Evolutionary conservation across 129 eudicot species (phyloP), one percentile per base, ranked within the genome.

Genomic region (Centella asiatica): DNA sequence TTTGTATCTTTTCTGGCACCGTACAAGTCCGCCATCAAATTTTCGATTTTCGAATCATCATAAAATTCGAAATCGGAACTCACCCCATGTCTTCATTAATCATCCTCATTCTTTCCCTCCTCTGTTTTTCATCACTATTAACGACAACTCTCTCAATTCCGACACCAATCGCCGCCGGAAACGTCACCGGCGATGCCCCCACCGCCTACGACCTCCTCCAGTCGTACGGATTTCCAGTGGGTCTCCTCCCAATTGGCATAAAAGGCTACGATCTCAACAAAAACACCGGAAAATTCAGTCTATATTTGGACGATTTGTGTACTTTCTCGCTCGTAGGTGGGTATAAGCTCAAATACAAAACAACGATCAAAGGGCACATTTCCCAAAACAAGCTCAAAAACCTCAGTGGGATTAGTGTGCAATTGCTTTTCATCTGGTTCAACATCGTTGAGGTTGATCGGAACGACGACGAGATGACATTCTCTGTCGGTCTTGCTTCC

Each of bases 401-500:
- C 6, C 66, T 92, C 0, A 71, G 57, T 3, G 99, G 96, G 0
- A 83, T 92, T 19, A 78, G 78, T 44, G 99, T 92, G 0, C 82
- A 82, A 45, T 75, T 92, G 34, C 68, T 87, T 0, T 66, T 84
- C 40, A n/a, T 92, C 5, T 87, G 98, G 96, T 71, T 87, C 3
- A 82, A 72, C 17, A 92, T 92, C 22, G 88, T 84, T 9, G 95
- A 87, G 62, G 96, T 92, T 32, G 61, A 26, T 44, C 60, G 75
- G 5, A 62, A 17, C 1, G 90, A 65, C 11, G 82, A 74, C 1
- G 79, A 87, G 24, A 82, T 92, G 17, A 75, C 82, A 15, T 84
- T 92, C 47, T 84, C 94, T 2, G 90, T 87, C 9, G 96, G 98
- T 19, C 66, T 92, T 58, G 88, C 90, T 19, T 77, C 96, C 18